These are phyloP conservation scores for Iris macrosiphon DNA, from an alignment of 106 monocot genomes.

Conservation along the genomic window DNA sequence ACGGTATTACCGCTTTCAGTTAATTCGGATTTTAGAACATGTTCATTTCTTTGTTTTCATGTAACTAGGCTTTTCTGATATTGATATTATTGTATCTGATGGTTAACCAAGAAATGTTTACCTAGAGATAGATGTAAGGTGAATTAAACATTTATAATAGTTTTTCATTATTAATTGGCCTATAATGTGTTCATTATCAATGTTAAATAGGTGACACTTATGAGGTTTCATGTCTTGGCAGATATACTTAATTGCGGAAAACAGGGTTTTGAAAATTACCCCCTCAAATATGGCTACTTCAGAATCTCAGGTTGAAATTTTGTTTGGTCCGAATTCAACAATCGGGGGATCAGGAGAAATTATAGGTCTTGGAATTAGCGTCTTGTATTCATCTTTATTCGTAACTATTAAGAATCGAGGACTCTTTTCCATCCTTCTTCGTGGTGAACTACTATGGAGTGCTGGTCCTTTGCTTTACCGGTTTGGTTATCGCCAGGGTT, in stretches of 20 bases:
- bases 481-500: constrained; percentile 67
- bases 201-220: too few species aligned
- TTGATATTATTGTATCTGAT: too few species aligned
- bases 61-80: too few species aligned
- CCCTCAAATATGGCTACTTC: constrained; percentile 45
- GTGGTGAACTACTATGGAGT: constrained; percentile 65
- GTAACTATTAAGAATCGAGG: constrained; percentile 53
- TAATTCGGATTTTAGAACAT: too few species aligned
- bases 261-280: constrained; percentile 54
- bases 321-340: constrained; percentile 52
- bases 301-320: constrained; percentile 27
- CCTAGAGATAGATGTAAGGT: too few species aligned
- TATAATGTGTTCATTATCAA: too few species aligned
- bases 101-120: too few species aligned
- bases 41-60: too few species aligned
- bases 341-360: constrained; percentile 45
- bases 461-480: constrained; percentile 61
- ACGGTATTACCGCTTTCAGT: too few species aligned
- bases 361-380: constrained; percentile 62
- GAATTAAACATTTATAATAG: too few species aligned
- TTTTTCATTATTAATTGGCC: too few species aligned
- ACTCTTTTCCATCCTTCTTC: constrained; percentile 57
- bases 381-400: constrained; percentile 45
- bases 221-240: too few species aligned
- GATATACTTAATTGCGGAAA: constrained; percentile 84